Conservation (phyloP, 495 filamentous ascomycete genomes). For the Glarea lozoyensis region DNA sequence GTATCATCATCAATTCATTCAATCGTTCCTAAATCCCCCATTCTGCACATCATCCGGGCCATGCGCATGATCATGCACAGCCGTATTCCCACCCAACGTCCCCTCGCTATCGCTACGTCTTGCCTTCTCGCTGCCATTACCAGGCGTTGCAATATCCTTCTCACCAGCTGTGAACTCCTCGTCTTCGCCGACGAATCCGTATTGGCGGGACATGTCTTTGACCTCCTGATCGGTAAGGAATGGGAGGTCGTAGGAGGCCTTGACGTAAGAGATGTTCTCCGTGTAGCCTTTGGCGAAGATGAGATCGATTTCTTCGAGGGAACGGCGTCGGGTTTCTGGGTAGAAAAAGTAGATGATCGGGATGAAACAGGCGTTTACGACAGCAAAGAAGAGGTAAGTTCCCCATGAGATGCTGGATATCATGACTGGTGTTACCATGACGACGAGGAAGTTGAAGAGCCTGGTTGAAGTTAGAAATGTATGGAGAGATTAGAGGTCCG, state of each 20-base stretch:
- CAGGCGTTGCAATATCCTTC: no score
- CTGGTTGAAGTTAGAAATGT: no score
- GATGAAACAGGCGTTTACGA: constrained; percentile 60
- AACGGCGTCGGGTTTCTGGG: constrained; percentile 61
- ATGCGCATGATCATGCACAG: no score
- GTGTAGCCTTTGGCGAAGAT: constrained; percentile 70
- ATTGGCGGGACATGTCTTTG: constrained; percentile 29
- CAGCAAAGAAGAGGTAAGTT: constrained; percentile 73
- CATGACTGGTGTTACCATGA: constrained; percentile 76
- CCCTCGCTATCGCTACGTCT: no score
- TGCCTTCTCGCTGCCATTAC: no score
- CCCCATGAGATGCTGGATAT: constrained; percentile 59
- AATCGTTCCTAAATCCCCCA: no score
- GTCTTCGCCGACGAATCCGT: constrained; percentile 14
- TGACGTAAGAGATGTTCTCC: constrained; percentile 69
- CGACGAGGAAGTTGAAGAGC: constrained; percentile 74
- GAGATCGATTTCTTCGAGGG: constrained; percentile 72
- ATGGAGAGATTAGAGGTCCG: no score
- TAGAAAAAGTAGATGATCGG: constrained; percentile 72
- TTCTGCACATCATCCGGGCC: no score
- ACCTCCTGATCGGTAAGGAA: constrained; percentile 53
- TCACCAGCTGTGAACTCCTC: no score
- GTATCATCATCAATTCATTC: no score
- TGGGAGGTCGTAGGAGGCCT: constrained; percentile 60
- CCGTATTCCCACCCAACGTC: no score